phyloP scores from a whole-genome alignment of 2,329 filamentous ascomycete genomes.

The Penicillium sp. region DNA sequence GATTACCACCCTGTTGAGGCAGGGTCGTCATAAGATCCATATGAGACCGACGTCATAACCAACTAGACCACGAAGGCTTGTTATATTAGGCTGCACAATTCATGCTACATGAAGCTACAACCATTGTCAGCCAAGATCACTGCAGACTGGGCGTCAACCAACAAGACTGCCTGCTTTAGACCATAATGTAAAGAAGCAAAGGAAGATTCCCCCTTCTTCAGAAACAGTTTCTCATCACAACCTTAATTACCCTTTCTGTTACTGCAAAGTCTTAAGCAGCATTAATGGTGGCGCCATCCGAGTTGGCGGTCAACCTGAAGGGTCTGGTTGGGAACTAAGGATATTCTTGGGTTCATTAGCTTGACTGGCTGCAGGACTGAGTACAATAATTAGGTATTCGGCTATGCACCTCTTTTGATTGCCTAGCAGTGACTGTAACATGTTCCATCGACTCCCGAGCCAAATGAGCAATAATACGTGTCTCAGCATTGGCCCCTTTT shows the following conservation, averaged over 20 bases:
- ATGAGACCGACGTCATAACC: conserved; percentile 30
- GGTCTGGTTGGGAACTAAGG: background rate
- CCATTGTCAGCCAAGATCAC: background rate
- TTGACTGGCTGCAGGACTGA: background rate
- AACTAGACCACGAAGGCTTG: conserved; percentile 27
- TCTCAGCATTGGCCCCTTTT: background rate
- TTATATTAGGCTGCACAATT: background rate
- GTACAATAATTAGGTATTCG: background rate
- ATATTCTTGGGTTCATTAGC: background rate
- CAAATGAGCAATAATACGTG: background rate
- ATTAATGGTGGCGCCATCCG: background rate
- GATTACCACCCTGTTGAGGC: conserved; percentile 25
- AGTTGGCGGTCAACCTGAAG: background rate
- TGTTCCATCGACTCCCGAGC: background rate
- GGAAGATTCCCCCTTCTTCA: background rate
- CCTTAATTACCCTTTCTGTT: background rate
- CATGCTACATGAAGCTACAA: background rate
- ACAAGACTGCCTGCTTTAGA: background rate
- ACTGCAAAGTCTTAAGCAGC: background rate
- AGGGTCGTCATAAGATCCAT: conserved; percentile 23
- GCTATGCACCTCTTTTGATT: background rate
- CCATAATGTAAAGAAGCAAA: background rate
- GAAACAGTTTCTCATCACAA: background rate
- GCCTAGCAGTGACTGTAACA: background rate
- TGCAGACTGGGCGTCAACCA: background rate